Evolutionary conservation across 176 grass and related monocot species (phyloP), one percentile per base, ranked within the genome.

Genomic region (Aegilops longissima): DNA sequence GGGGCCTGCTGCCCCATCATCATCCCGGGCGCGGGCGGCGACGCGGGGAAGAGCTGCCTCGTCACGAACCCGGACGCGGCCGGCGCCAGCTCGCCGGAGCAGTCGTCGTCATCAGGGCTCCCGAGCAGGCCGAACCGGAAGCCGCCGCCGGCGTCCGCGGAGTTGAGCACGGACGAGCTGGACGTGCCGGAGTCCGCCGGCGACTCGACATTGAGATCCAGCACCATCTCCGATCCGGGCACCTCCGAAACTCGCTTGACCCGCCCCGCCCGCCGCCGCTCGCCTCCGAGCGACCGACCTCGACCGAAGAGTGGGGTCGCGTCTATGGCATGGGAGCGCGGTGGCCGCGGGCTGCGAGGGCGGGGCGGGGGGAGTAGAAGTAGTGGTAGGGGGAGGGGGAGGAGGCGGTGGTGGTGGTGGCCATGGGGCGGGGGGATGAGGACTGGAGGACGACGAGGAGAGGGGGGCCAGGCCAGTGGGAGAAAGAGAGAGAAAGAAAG

Each of bases 161-260:
- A 58, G 70, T 93, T 92, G 20, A 93, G 80, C 44, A 92, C 76
- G 70, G 91, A 93, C 18, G 91, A 95, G 70, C 72, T 93, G 45
- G 90, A 95, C 66, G 88, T 92, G 63, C 79, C 88, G 18, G 93
- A 95, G 66, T 70, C 81, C 23, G 24, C 91, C 61, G 89, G 87
- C 24, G 95, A 98, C 59, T 82, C 90, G 75, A 92, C 92, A 92
- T 98, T 98, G 87, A 98, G 96, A 95, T 98, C 96, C 90, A 98
- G 85, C 83, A 92, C 85, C 96, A 93, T 98, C 80, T 82, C 70
- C 87, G 51, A 82, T 76, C 86, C 77, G 65, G 4, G 45, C 12
- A 9, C 40, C 40, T 42, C 45, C 45, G 12, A 14, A 49, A 13
- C 45, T 14, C 12, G 12, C 45, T 13, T 49, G 40, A 49, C 45